phyloP scores from a whole-genome alignment of 345 rosid species.

The Linum tenue region DNA sequence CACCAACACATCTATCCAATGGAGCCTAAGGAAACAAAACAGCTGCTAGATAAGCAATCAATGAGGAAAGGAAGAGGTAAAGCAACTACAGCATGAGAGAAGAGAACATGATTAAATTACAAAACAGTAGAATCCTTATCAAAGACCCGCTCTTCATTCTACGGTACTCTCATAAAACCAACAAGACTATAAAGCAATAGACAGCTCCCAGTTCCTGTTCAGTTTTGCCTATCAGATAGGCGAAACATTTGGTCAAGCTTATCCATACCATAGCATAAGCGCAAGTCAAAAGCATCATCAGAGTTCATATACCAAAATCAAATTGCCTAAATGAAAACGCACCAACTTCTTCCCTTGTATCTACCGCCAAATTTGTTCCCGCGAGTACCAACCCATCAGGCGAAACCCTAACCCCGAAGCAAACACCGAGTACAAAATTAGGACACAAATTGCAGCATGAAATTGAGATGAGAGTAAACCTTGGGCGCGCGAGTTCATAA shows the following conservation, averaged over 20 bases:
- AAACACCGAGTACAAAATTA: background rate
- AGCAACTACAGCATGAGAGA: background rate
- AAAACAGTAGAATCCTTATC: background rate
- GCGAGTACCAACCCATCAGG: background rate
- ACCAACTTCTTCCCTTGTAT: background rate
- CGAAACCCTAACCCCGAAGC: background rate
- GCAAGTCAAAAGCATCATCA: background rate
- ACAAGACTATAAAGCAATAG: background rate
- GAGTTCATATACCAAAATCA: background rate
- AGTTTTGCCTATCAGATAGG: background rate
- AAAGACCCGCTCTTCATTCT: too few species aligned
- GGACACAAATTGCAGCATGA: background rate
- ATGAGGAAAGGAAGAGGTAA: too few species aligned
- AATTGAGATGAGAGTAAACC: background rate
- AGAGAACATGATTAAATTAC: too few species aligned
- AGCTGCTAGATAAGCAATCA: background rate
- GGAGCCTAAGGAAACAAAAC: constrained; percentile 27
- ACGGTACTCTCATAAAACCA: background rate
- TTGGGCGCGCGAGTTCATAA: background rate
- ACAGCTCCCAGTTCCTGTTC: background rate
- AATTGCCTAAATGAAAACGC: too few species aligned
- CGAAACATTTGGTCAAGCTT: background rate
- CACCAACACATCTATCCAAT: constrained; percentile 52
- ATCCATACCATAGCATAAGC: background rate
- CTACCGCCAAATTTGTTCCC: background rate